Conservation (phyloP, 768 basidiomycete genomes). For the Cystoderma amianthinum region DNA sequence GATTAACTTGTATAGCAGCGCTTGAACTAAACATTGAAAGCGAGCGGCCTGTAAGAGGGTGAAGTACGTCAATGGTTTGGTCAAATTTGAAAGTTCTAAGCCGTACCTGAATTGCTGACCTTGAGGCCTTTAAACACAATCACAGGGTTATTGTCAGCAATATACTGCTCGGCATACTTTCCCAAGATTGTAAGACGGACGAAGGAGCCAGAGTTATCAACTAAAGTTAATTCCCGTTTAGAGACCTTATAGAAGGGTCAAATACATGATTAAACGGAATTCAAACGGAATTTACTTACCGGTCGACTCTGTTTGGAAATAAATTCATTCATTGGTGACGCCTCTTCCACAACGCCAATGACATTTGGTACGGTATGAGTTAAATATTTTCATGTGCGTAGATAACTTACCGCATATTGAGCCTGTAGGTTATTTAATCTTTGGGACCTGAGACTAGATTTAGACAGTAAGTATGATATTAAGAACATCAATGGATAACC, state of each 20-base stretch:
- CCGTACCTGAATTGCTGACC: slow-evolving; percentile 90
- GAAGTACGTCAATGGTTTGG: slow-evolving; percentile 5
- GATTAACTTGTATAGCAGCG: slow-evolving; percentile 78
- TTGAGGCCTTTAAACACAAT: slow-evolving; percentile 92
- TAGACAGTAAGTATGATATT: no score
- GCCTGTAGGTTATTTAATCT: slow-evolving; percentile 73
- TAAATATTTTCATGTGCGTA: no score
- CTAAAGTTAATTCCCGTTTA: slow-evolving; percentile 87
- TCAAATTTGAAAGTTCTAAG: slow-evolving; percentile 34
- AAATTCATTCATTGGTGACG: slow-evolving; percentile 61
- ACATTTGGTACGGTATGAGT: no score
- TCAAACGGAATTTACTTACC: no score
- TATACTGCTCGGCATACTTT: slow-evolving; percentile 82
- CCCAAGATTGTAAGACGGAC: slow-evolving; percentile 94
- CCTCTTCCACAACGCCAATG: slow-evolving; percentile 80
- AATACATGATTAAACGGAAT: no score
- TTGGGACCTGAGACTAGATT: slow-evolving; percentile 85
- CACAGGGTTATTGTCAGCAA: slow-evolving; percentile 53
- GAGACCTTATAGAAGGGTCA: slow-evolving; percentile 42
- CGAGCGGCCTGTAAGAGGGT: slow-evolving; percentile 51
- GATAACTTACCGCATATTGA: slow-evolving; percentile 68
- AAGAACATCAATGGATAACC: slow-evolving; percentile 12
- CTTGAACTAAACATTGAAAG: slow-evolving; percentile 81
- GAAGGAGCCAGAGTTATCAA: slow-evolving; percentile 73
- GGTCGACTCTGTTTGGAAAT: slow-evolving; percentile 70